Percentiles rank a stretch among this genome's conserved stretches.
Conservation (phyloP, 345 rosid species). For the Salix suchowensis region DNA sequence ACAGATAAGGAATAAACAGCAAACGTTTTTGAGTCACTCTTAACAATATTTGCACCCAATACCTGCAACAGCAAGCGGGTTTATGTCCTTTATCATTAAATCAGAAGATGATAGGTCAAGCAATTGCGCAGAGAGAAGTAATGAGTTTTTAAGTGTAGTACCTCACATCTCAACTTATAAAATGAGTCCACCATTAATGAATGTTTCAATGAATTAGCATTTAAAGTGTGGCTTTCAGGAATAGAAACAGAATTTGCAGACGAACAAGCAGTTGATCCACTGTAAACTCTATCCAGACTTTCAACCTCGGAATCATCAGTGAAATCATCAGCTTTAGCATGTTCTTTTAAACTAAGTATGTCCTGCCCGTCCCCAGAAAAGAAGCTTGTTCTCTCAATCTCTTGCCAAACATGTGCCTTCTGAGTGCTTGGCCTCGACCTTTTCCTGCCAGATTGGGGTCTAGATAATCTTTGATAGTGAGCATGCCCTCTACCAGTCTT, state of each 20-base stretch:
- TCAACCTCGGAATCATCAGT: slow-evolving; percentile 72
- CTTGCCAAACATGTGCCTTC: slow-evolving; percentile 59
- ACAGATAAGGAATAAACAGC: slow-evolving; percentile 94
- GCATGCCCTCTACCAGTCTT: slow-evolving; percentile 48
- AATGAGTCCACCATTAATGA: slow-evolving; percentile 70
- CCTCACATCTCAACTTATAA: slow-evolving; percentile 93
- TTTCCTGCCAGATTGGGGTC: slow-evolving; percentile 57
- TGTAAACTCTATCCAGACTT: slow-evolving; percentile 49
- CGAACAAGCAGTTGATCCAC: slow-evolving; percentile 72
- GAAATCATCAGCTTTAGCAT: slow-evolving; percentile 42
- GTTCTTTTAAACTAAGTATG: slow-evolving; percentile 43
- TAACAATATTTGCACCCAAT: slow-evolving; percentile 93
- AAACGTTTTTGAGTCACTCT: slow-evolving; percentile 79
- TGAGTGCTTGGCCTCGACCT: slow-evolving; percentile 51
- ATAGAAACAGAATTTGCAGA: slow-evolving; percentile 44
- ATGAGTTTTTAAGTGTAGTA: slow-evolving; percentile 28
- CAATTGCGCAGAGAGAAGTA: slow-evolving; percentile 9
- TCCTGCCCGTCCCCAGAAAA: slow-evolving; percentile 80
- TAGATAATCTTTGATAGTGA: slow-evolving; percentile 42
- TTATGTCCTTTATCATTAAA: slow-evolving; percentile 17
- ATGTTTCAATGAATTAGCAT: slow-evolving; percentile 41
- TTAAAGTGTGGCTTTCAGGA: slow-evolving; percentile 37
- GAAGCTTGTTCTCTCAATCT: slow-evolving; percentile 75
- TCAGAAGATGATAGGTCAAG: slow-evolving; percentile 10
- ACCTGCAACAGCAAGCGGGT: slow-evolving; percentile 59